Conservation (phyloP, 179 eudicot genomes). For the Spinacia oleracea region DNA sequence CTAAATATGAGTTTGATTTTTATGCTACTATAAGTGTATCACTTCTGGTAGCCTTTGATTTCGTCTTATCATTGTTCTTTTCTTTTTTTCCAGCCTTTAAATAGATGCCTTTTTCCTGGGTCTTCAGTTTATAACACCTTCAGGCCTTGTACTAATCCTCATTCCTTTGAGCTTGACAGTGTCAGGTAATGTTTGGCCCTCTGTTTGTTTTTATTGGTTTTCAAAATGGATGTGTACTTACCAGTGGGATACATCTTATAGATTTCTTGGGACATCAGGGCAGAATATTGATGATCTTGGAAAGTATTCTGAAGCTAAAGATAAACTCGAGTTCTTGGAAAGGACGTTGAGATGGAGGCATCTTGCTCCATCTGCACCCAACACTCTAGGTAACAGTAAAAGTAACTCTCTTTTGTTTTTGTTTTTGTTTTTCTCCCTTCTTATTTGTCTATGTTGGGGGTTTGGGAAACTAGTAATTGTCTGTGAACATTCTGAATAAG, state of each 20-base stretch:
- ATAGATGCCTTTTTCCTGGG: conserved; percentile 93
- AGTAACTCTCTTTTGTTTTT: too few species aligned
- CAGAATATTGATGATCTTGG: conserved; percentile 91
- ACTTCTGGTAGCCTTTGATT: not conserved
- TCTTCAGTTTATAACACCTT: conserved; percentile 84
- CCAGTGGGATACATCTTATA: conserved; percentile 30
- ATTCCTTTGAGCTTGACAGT: conserved; percentile 75
- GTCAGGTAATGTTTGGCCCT: conserved; percentile 46
- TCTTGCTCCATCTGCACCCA: conserved; percentile 92
- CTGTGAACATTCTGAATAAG: too few species aligned
- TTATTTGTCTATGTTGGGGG: too few species aligned
- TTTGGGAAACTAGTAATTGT: too few species aligned
- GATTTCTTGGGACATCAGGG: conserved; percentile 98
- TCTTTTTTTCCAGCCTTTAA: conserved; percentile 66
- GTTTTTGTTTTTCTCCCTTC: too few species aligned
- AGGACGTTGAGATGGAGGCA: conserved; percentile 96
- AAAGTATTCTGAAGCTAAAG: conserved; percentile 77
- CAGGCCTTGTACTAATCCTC: conserved; percentile 87
- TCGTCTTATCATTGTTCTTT: conserved; percentile 17
- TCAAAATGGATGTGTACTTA: conserved; percentile 1
- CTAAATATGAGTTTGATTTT: conserved; percentile 4
- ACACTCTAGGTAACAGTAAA: conserved; percentile 71
- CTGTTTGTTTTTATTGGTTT: conserved; percentile 3
- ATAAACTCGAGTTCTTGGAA: conserved; percentile 75
- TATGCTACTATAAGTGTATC: not conserved